Percentiles rank a stretch among this genome's conserved stretches.
Evolutionary conservation across 1,284 basidiomycete species (phyloP).

Genomic region (Tausonia pullulans): DNA sequence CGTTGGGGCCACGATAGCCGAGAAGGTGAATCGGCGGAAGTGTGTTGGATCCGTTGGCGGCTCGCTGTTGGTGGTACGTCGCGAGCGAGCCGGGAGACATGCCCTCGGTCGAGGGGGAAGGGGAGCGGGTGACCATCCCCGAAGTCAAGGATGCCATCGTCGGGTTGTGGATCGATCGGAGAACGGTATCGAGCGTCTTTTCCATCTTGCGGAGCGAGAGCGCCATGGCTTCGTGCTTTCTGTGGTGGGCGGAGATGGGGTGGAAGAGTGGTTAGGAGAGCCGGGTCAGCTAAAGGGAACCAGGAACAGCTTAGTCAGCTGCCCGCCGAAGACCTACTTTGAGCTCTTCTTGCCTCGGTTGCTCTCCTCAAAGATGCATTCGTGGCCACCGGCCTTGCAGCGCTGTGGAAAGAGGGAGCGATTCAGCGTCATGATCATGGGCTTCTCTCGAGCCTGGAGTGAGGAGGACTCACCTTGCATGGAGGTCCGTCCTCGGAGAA

Average conservation of each 20-base stretch:
- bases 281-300: too few species aligned
- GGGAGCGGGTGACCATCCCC: slow-evolving; percentile 67
- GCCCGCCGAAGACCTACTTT: slow-evolving; percentile 47
- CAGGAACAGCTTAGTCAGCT: neutral
- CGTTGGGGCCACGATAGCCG: neutral
- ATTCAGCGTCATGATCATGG: slow-evolving; percentile 5
- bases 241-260: slow-evolving; percentile 32
- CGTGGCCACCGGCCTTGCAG: slow-evolving; percentile 54
- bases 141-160: slow-evolving; percentile 47
- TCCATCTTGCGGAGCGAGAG: slow-evolving; percentile 89
- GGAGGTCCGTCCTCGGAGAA: slow-evolving; percentile 85
- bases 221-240: slow-evolving; percentile 77
- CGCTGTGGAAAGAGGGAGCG: slow-evolving; percentile 22
- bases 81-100: neutral
- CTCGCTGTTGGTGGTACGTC: slow-evolving; percentile 32
- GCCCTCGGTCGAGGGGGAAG: slow-evolving; percentile 44
- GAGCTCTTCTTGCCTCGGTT: slow-evolving; percentile 84
- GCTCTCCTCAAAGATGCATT: slow-evolving; percentile 89
- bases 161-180: slow-evolving; percentile 70
- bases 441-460: slow-evolving; percentile 40
- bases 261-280: neutral
- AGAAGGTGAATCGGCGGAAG: neutral
- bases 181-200: slow-evolving; percentile 73
- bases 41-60: neutral
- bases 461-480: slow-evolving; percentile 50